phyloP scores from a whole-genome alignment of 2,329 filamentous ascomycete genomes.

The Penicillium brevicompactum region DNA sequence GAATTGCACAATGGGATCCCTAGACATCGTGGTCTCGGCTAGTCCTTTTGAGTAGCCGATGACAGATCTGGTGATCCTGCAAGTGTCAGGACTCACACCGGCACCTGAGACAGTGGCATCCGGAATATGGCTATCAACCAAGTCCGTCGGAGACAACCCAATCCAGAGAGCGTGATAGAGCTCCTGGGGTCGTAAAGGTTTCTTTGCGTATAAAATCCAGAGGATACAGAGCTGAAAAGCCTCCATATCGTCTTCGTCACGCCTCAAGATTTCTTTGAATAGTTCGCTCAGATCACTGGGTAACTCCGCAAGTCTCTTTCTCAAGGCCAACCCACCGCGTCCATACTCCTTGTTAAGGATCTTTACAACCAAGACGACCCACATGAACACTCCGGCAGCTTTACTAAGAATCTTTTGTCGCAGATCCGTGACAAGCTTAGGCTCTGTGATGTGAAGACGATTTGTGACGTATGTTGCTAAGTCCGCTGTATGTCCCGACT shows the following conservation, averaged over 20 bases:
- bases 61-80: conserved; percentile 16
- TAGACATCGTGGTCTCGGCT: conserved; percentile 29
- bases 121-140: conserved; percentile 4
- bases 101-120: conserved; percentile 4
- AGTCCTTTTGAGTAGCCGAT: conserved; percentile 35
- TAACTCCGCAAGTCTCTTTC: conserved; percentile 40
- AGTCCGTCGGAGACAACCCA: conserved; percentile 6
- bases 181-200: conserved; percentile 37
- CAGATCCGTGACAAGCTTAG: conserved; percentile 29
- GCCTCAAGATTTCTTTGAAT: conserved; percentile 54
- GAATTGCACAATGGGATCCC: conserved; percentile 32
- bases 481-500: conserved; percentile 41
- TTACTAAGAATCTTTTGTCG: conserved; percentile 37
- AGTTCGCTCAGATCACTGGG: conserved; percentile 49
- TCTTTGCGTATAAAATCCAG: conserved; percentile 56
- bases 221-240: conserved; percentile 51
- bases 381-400: conserved; percentile 50
- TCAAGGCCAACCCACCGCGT: conserved; percentile 28
- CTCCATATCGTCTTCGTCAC: conserved; percentile 48
- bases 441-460: conserved; percentile 19
- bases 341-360: conserved; percentile 49
- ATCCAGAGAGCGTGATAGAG: conserved; percentile 22
- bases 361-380: conserved; percentile 48
- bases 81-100: not conserved
- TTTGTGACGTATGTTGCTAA: conserved; percentile 20